Conservation (phyloP, 2,329 filamentous ascomycete genomes). For the Fusarium nodosum region DNA sequence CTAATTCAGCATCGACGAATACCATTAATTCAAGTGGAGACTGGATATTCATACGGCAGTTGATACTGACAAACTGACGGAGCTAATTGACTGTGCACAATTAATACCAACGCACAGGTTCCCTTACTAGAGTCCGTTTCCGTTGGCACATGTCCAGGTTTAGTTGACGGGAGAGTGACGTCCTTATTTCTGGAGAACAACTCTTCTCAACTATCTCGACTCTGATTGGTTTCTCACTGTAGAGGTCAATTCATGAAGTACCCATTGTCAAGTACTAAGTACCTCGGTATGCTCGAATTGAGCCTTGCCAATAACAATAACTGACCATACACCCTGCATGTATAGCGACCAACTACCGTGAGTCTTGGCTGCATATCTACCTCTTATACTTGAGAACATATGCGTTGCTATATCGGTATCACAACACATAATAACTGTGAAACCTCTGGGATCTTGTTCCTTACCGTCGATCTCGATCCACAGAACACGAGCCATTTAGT, state of each 20-base stretch:
- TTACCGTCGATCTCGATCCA: constrained; percentile 10
- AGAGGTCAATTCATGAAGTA: not conserved
- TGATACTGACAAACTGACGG: not conserved
- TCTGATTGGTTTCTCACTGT: not conserved
- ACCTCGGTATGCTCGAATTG: not conserved
- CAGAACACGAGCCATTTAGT: not conserved
- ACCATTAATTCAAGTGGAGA: constrained; percentile 13
- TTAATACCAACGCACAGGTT: not conserved
- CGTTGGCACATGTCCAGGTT: not conserved
- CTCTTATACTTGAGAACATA: not conserved
- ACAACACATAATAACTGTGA: not conserved
- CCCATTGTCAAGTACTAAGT: not conserved
- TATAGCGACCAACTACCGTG: not conserved
- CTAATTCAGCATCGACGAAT: constrained; percentile 17
- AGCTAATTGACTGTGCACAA: not conserved
- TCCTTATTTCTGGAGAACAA: not conserved
- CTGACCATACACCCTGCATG: not conserved
- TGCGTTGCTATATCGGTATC: not conserved
- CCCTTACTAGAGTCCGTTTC: not conserved
- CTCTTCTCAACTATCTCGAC: accelerated
- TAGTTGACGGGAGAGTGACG: not conserved
- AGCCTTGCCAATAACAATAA: not conserved
- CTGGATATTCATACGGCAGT: not conserved
- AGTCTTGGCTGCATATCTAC: not conserved
- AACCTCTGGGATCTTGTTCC: constrained; percentile 1